phyloP scores from a whole-genome alignment of 2,329 filamentous ascomycete species.

The Colletotrichum cuscutae region DNA sequence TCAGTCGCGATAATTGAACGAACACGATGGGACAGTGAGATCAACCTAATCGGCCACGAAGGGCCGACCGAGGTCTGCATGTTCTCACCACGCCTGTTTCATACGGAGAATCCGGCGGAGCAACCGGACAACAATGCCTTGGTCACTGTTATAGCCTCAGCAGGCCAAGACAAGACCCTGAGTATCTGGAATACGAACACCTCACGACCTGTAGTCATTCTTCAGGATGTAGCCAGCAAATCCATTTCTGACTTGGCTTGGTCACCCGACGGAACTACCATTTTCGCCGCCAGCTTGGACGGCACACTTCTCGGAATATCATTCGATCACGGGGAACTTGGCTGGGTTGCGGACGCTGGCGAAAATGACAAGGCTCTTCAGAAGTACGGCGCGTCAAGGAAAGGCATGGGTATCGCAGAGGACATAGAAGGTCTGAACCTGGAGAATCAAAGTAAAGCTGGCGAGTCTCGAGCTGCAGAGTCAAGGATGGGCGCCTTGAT shows the following conservation, averaged over 20 bases:
- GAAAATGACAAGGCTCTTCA: conserved; percentile 94
- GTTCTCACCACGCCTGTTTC: conserved; percentile 92
- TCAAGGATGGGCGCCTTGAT: conserved; percentile 98
- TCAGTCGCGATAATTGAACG: conserved; percentile 96
- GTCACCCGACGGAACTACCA: conserved; percentile 88
- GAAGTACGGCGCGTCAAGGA: conserved; percentile 89
- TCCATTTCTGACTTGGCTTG: conserved; percentile 94
- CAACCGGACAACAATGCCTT: conserved; percentile 61
- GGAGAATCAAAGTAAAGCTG: conserved; percentile 92
- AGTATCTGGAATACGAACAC: conserved; percentile 99
- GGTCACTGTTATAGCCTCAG: conserved; percentile 95
- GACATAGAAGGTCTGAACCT: conserved; percentile 88
- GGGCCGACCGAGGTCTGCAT: conserved; percentile 97
- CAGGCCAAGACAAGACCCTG: conserved; percentile 94
- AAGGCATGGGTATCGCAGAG: conserved; percentile 90
- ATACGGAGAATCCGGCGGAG: conserved; percentile 72
- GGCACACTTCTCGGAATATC: conserved; percentile 84
- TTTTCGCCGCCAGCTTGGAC: conserved; percentile 90
- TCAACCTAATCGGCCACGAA: conserved; percentile 97
- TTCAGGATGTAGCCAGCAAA: conserved; percentile 89
- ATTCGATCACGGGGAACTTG: conserved; percentile 89
- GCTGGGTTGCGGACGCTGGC: conserved; percentile 84
- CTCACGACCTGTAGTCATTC: conserved; percentile 87
- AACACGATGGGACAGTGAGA: conserved; percentile 93
- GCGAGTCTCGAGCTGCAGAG: conserved; percentile 88